Conservation (phyloP, 441 rosid genomes). For the Adansonia gregorii region DNA sequence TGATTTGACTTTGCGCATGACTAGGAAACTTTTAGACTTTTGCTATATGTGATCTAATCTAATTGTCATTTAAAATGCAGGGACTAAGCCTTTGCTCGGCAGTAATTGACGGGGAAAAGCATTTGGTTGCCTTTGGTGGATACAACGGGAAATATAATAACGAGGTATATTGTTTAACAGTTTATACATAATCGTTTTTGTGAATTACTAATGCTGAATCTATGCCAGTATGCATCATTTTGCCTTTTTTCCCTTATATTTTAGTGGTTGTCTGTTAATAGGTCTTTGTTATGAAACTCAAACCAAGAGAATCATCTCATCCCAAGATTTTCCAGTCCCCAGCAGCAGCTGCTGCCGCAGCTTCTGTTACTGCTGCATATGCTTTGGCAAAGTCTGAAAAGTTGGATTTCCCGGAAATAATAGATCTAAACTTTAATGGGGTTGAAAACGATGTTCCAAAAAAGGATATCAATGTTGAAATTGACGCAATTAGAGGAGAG, state of each 20-base stretch:
- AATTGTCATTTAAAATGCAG: conserved; percentile 46
- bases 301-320: conserved; percentile 58
- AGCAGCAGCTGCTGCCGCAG: conserved; percentile 96
- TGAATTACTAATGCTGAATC: neutral
- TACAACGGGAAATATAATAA: conserved; percentile 93
- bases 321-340: conserved; percentile 91
- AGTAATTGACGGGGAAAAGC: conserved; percentile 59
- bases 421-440: conserved; percentile 45
- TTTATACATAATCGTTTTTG: neutral
- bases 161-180: conserved; percentile 54
- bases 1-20: conserved; percentile 5
- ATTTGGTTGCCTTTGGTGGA: conserved; percentile 95
- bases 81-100: conserved; percentile 92
- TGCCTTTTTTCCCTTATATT: neutral
- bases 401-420: conserved; percentile 53
- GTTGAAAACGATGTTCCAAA: conserved; percentile 39
- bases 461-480: conserved; percentile 45
- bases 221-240: conserved; percentile 14
- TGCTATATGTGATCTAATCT: neutral
- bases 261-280: conserved; percentile 29
- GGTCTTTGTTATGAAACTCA: conserved; percentile 84
- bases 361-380: conserved; percentile 95
- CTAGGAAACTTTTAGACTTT: conserved; percentile 12
- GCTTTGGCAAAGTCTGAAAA: conserved; percentile 88
- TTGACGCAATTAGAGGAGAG: conserved; percentile 70